A percentile compares a stretch with the other conserved stretches of the same genome.
These are phyloP conservation scores for Penicillium sp. DNA, from an alignment of 2,329 filamentous ascomycete genomes.

Conservation along the genomic window DNA sequence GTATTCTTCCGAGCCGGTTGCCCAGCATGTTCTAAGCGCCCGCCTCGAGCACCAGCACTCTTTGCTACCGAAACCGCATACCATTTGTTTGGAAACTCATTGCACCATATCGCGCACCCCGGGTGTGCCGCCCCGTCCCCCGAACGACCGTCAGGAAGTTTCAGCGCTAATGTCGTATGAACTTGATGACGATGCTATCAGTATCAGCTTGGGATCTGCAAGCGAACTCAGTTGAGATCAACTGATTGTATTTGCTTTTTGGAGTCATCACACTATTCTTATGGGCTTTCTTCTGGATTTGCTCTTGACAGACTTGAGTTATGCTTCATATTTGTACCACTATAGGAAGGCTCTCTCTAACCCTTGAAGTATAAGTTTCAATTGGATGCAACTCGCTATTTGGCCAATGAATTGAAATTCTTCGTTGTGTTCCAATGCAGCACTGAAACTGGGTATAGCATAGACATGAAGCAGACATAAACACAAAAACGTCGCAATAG, in stretches of 20 bases:
- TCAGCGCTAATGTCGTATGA: constrained; percentile 3
- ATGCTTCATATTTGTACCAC: neutral
- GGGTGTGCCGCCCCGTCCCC: neutral
- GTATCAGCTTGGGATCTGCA: constrained; percentile 8
- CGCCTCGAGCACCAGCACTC: constrained; percentile 36
- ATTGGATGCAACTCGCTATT: neutral
- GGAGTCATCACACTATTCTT: neutral
- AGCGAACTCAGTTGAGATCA: constrained; percentile 7
- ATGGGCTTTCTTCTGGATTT: neutral
- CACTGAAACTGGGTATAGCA: neutral
- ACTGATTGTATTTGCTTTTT: neutral
- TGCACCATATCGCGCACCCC: constrained; percentile 23
- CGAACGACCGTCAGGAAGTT: neutral
- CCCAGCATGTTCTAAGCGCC: constrained; percentile 29
- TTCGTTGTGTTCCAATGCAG: neutral
- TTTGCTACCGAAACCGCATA: constrained; percentile 26
- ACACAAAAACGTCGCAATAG: neutral
- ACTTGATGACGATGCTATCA: constrained; percentile 10
- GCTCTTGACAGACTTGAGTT: neutral
- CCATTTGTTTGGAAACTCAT: constrained; percentile 23
- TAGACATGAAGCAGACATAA: neutral
- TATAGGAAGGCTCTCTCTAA: neutral
- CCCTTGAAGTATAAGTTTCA: neutral
- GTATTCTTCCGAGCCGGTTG: constrained; percentile 12
- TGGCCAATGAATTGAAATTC: neutral